Evolutionary conservation across 257 asterid species (phyloP).

Genomic region (Euphrasia confusa): DNA sequence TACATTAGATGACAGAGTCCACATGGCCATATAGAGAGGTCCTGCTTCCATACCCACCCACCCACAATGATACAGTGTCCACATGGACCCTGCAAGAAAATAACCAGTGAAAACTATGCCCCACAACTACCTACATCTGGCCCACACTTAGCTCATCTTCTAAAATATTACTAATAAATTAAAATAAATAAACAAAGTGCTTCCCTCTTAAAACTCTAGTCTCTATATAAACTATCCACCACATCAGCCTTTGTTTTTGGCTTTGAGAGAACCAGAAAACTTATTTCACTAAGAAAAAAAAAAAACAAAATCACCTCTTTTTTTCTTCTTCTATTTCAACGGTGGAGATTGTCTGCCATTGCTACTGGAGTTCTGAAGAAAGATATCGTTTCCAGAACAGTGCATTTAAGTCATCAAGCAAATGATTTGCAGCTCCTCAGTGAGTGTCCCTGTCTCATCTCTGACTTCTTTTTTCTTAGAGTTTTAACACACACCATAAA

Average conservation of each 20-base stretch:
- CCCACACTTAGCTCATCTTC: slow-evolving; percentile 14
- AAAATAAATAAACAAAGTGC: slow-evolving; percentile 17
- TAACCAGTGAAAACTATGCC: slow-evolving; percentile 42
- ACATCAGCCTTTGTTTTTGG: slow-evolving; percentile 30
- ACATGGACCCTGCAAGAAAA: slow-evolving; percentile 48
- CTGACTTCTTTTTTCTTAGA: slow-evolving; percentile 11
- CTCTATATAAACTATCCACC: slow-evolving; percentile 16
- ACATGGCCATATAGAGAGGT: slow-evolving; percentile 58
- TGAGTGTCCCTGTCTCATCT: slow-evolving; percentile 34
- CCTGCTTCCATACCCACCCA: slow-evolving; percentile 47
- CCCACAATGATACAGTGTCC: slow-evolving; percentile 50
- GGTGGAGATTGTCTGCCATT: slow-evolving; percentile 2
- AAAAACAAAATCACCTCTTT: slow-evolving; percentile 28
- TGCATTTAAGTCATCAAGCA: slow-evolving; percentile 26
- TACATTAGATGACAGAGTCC: slow-evolving; percentile 68
- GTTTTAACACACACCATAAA: slow-evolving; percentile 7
- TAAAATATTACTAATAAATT: slow-evolving; percentile 2
- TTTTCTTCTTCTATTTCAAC: slow-evolving; percentile 20
- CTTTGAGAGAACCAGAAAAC: slow-evolving; percentile 30
- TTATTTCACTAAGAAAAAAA: slow-evolving; percentile 9
- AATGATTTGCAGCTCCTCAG: slow-evolving; percentile 33
- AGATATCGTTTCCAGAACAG: slow-evolving; percentile 24
- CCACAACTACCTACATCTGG: slow-evolving; percentile 27
- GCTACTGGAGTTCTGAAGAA: slow-evolving; percentile 27
- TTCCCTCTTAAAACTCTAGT: slow-evolving; percentile 31